Percentiles rank a stretch among this genome's conserved stretches.
These are phyloP conservation scores for Ormosia emarginata DNA, from an alignment of 306 rosid species.

Conservation along the genomic window DNA sequence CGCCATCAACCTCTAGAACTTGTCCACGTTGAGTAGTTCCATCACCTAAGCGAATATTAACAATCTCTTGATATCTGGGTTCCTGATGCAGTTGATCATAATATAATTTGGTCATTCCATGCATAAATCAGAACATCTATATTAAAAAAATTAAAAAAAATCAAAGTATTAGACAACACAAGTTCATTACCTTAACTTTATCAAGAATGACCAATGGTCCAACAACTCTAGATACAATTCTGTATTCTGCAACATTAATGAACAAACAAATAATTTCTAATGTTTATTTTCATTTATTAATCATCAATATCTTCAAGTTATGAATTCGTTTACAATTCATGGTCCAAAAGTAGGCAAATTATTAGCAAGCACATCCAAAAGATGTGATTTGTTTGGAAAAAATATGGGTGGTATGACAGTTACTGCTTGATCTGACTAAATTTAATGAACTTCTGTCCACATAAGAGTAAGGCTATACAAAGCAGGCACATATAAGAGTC, in stretches of 20 bases:
- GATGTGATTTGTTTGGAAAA: too few relatives aligned
- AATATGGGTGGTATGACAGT: too few relatives aligned
- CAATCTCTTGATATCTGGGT: constrained; percentile 98
- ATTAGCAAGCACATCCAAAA: too few relatives aligned
- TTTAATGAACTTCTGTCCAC: too few relatives aligned
- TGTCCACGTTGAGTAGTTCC: constrained; percentile 92
- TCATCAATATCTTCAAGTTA: not conserved
- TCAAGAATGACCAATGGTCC: constrained; percentile 99
- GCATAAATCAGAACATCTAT: not conserved
- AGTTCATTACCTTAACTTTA: constrained; percentile 77
- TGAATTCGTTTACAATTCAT: too few relatives aligned
- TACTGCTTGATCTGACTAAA: too few relatives aligned
- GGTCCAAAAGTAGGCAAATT: too few relatives aligned
- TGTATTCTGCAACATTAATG: constrained; percentile 66
- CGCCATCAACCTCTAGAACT: constrained; percentile 98
- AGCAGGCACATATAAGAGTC: not conserved
- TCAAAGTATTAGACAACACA: not conserved
- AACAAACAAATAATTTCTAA: not conserved
- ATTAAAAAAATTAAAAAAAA: constrained; percentile 5
- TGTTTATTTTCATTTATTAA: not conserved
- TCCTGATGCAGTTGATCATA: constrained; percentile 56
- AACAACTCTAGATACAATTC: constrained; percentile 99
- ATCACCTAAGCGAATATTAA: constrained; percentile 95
- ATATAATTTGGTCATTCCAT: constrained; percentile 4
- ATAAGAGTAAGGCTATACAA: not conserved